Conservation (phyloP, 108 stramenopile species). For the Nitzschia putrida region DNA sequence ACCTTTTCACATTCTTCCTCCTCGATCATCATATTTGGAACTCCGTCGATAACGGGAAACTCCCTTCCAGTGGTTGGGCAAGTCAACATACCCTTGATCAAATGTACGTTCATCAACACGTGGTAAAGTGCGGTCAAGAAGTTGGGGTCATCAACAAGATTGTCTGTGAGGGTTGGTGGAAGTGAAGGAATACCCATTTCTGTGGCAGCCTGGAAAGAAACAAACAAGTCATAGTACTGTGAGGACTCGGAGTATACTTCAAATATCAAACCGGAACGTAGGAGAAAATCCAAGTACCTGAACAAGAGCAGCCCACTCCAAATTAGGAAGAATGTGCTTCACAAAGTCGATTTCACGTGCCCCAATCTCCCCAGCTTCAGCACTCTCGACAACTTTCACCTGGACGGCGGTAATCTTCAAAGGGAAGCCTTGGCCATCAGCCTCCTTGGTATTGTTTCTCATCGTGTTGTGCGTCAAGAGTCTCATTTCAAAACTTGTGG, state of each 20-base stretch:
- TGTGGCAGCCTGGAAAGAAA: conserved; percentile 51
- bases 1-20: conserved; percentile 80
- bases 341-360: conserved; percentile 73
- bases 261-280: no score
- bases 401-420: conserved; percentile 81
- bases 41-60: conserved; percentile 90
- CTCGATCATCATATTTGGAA: conserved; percentile 89
- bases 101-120: conserved; percentile 93
- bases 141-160: conserved; percentile 69
- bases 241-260: no score
- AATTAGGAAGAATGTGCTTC: conserved; percentile 61
- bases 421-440: conserved; percentile 69
- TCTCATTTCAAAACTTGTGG: conserved; percentile 57
- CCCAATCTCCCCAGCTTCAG: conserved; percentile 33
- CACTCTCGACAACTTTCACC: conserved; percentile 75
- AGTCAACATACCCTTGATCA: conserved; percentile 88
- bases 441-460: conserved; percentile 76
- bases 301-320: conserved; percentile 77
- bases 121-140: conserved; percentile 90
- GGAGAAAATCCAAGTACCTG: conserved; percentile 29
- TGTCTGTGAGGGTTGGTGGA: conserved; percentile 73
- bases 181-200: conserved; percentile 79
- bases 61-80: conserved; percentile 89
- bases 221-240: no score
- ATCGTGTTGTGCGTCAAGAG: conserved; percentile 91